Evolutionary conservation across 345 rosid genomes (phyloP), one percentile per base, ranked within the genome.

Genomic region (Salix suchowensis): DNA sequence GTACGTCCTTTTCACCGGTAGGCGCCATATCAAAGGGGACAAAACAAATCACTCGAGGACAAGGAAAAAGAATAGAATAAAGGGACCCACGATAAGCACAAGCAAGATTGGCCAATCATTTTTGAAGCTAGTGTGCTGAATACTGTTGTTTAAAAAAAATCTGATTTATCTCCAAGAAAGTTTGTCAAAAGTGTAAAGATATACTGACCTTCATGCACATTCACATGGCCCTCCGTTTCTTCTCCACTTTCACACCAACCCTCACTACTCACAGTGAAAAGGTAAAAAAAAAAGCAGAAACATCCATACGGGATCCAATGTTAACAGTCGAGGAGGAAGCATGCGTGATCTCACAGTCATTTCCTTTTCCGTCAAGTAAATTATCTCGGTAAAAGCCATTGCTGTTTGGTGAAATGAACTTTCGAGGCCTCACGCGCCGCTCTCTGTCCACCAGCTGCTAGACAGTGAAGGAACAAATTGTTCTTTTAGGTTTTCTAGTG

Each of bases 361-460:
- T 52, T 18, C 39, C 61, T 34, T 28, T 7, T 48, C 0, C 18
- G 61, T 18, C 39, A 15, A 44, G 13, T 26, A 21, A 16, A n/a
- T 32, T 36, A 36, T 48, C 36, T 70, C 21, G 55, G 72, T 46
- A 26, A 28, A 18, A 34, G 10, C 5, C 3, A 26, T 16, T 65
- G 30, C 15, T 42, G 26, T 16, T 52, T 30, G 42, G 21, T 6
- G 30, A 21, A 28, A 54, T 32, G 39, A 65, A 42, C 40, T 71
- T 75, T 75, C 71, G 34, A 72, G 60, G 39, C 78, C 71, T 71
- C 79, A 77, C 66, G 80, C 86, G 78, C 86, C 79, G 78, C 79
- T 80, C 74, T 40, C 28, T 83, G 86, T 83, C 81, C 46, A 34
- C 83, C 68, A 60, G 69, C 60, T 18, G 21, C 75, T 16, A 39